Conservation (phyloP, 1,284 basidiomycete species). For the Papiliotrema nemorosa region DNA sequence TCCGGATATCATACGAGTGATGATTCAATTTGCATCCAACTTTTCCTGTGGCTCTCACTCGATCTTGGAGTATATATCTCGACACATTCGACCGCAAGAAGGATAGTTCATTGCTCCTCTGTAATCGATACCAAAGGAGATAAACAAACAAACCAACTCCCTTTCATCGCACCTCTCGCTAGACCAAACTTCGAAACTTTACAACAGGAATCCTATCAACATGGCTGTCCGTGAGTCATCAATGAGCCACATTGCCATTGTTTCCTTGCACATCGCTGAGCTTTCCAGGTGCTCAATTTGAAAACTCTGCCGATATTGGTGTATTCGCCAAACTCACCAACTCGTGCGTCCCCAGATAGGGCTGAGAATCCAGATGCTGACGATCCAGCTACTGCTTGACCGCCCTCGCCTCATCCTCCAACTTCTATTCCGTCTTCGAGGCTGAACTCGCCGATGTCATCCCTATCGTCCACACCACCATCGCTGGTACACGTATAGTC, state of each 20-base stretch:
- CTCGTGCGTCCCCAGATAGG: conserved; percentile 51
- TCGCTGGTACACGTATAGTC: conserved; percentile 91
- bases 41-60: not conserved
- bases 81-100: no score
- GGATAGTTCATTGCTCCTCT: no score
- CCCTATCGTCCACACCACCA: conserved; percentile 95
- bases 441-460: conserved; percentile 88
- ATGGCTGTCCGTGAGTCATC: conserved; percentile 55
- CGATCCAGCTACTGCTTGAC: conserved; percentile 86
- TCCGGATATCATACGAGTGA: not conserved
- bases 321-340: conserved; percentile 95
- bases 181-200: no score
- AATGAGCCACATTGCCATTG: no score
- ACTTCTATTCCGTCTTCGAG: conserved; percentile 98
- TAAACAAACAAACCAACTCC: no score
- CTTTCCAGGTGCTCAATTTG: conserved; percentile 76
- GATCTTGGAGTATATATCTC: no score
- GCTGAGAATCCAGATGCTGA: no score
- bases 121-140: no score
- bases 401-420: conserved; percentile 90
- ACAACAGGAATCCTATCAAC: conserved; percentile 12
- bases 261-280: not conserved
- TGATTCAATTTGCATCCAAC: not conserved
- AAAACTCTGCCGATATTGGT: conserved; percentile 95
- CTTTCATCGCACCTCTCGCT: not conserved